Evolutionary conservation across 2,329 filamentous ascomycete species (phyloP), one percentile per base, ranked within the genome.

Genomic region (Ramularia endophylla): DNA sequence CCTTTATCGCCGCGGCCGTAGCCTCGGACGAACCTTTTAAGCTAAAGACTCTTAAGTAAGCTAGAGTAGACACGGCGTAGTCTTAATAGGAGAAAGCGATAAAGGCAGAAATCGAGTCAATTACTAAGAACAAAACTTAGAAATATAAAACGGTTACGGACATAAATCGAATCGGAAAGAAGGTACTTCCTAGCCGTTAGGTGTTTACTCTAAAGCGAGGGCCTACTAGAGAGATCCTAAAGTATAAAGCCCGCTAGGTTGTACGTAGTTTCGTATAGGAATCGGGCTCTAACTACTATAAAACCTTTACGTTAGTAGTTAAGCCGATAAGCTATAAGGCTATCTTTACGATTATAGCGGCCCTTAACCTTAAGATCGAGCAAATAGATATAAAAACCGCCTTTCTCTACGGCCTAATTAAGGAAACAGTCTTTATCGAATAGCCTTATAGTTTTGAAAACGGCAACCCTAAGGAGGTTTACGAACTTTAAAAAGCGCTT

Each of bases 231-330:
- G 28, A 30, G 28, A 30, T 30, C 7, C 28, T 30, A 13, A 42
- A 42, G n/a, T 50, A 60, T 32, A 62, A 62, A 33, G 42, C 46
- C 13, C 17, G 53, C 29, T 60, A 41, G 47, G 57, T 62, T 3
- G 52, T 58, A 8, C 38, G 49, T 15, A 51, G 55, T 29, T 62
- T 58, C 27, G 40, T 35, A 27, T 46, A 62, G 46, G 35, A 49
- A 40, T 46, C 54, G 35, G 54, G 55, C 5, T 25, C 57, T 16
- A 46, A 62, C 45, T 62, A 55, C 39, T 27, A 54, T 31, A 44
- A 62, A 41, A 60, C 52, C 0, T 62, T 59, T 43, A 51, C 56
- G 9, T 48, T 44, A 1, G 50, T 59, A 18, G 40, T 43, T n/a
- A 43, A 43, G 19, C 34, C 28, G 15, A 43, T 43, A 34, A 43